Conservation (phyloP, 306 rosid species). For the Fagus sylvatica region DNA sequence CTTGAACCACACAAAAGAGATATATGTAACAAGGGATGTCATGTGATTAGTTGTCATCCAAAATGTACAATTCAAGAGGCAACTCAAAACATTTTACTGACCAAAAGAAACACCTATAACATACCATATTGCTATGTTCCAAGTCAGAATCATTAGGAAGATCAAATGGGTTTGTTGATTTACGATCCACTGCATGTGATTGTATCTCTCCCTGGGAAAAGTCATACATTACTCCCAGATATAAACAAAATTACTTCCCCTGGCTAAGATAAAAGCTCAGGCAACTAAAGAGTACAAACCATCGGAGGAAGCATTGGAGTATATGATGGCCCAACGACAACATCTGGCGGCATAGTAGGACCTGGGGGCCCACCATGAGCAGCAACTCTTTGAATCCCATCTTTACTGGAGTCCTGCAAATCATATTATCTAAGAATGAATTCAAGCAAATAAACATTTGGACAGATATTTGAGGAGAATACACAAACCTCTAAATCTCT, state of each 20-base stretch:
- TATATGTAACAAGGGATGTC: neutral
- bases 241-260: slow-evolving; percentile 1
- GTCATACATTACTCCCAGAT: slow-evolving; percentile 9
- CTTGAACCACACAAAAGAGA: neutral
- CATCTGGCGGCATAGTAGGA: slow-evolving; percentile 30
- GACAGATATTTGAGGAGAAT: slow-evolving; percentile 13
- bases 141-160: slow-evolving; percentile 49
- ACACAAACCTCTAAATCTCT: slow-evolving; percentile 54
- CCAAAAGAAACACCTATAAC: neutral
- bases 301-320: slow-evolving; percentile 34
- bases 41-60: neutral
- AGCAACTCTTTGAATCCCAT: slow-evolving; percentile 27
- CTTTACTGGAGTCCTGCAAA: slow-evolving; percentile 40
- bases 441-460: slow-evolving; percentile 4
- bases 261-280: slow-evolving; percentile 28
- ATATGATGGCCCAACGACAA: slow-evolving; percentile 24
- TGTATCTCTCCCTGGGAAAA: slow-evolving; percentile 54
- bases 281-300: slow-evolving; percentile 43
- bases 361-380: slow-evolving; percentile 28
- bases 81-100: neutral
- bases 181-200: slow-evolving; percentile 29
- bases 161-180: slow-evolving; percentile 73
- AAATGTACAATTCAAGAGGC: neutral
- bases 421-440: slow-evolving; percentile 15
- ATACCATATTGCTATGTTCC: slow-evolving; percentile 60